Evolutionary conservation across 495 filamentous ascomycete species (phyloP).

Genomic region (Neurospora intermedia): DNA sequence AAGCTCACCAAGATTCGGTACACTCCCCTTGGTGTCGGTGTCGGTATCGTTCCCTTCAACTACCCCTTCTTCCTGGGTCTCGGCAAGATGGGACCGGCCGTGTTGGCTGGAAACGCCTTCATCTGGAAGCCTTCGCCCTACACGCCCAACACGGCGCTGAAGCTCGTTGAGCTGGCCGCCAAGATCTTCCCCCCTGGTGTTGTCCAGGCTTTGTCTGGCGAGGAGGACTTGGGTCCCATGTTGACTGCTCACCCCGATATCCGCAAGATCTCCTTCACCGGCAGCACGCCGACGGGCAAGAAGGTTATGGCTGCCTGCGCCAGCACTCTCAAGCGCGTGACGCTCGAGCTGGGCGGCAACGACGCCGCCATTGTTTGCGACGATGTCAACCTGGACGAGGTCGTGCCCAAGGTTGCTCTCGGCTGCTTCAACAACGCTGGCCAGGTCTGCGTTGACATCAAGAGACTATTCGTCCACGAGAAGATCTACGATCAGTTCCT

Average conservation of each 20-base stretch:
- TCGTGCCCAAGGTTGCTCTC: conserved; percentile 39
- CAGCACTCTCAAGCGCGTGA: conserved; percentile 47
- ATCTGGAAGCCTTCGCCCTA: conserved; percentile 56
- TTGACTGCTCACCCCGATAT: conserved; percentile 48
- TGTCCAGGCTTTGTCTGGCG: conserved; percentile 56
- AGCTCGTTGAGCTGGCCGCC: conserved; percentile 50
- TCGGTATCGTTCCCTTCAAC: conserved; percentile 53
- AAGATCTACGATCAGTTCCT: conserved; percentile 54
- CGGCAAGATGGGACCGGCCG: conserved; percentile 44
- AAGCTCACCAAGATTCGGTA: conserved; percentile 37
- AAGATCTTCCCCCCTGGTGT: conserved; percentile 55
- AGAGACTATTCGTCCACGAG: conserved; percentile 61
- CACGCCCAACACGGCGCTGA: conserved; percentile 58
- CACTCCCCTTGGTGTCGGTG: conserved; percentile 42
- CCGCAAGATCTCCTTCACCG: conserved; percentile 61
- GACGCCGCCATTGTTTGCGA: conserved; percentile 54
- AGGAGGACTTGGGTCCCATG: conserved; percentile 50
- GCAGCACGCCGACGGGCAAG: conserved; percentile 53
- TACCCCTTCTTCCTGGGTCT: conserved; percentile 47
- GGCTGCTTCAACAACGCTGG: conserved; percentile 52
- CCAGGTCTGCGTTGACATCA: conserved; percentile 43
- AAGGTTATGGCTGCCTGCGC: conserved; percentile 50
- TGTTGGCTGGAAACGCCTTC: conserved; percentile 50
- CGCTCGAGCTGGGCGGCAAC: conserved; percentile 52
- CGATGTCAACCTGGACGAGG: conserved; percentile 53